Conservation (phyloP, 768 basidiomycete genomes). For the Podaxis rugospora region DNA sequence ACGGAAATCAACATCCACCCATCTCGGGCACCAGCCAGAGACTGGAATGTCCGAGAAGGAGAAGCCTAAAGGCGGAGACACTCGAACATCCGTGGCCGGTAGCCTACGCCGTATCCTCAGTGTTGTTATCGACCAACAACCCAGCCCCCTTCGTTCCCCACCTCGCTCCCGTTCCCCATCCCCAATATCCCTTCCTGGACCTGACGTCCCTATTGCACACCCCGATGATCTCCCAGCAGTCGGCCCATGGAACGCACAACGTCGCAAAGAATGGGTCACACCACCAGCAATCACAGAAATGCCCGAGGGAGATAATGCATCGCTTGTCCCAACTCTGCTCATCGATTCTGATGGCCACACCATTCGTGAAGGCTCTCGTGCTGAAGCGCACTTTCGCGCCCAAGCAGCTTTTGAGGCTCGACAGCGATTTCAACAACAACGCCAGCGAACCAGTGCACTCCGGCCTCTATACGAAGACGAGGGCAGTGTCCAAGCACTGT, state of each 20-base stretch:
- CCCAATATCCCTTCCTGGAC: background rate
- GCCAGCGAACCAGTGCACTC: background rate
- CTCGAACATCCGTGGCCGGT: background rate
- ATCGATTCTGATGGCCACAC: constrained; percentile 6
- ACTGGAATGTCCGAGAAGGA: background rate
- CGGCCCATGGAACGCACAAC: background rate
- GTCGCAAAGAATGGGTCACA: background rate
- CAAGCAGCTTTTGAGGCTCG: background rate
- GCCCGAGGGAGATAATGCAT: background rate
- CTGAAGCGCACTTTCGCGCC: constrained; percentile 1
- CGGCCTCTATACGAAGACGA: background rate
- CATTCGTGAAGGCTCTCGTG: constrained; percentile 11
- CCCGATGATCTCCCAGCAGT: constrained; percentile 1
- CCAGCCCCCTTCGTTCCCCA: background rate
- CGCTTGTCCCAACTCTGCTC: constrained; percentile 7
- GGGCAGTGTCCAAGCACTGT: background rate
- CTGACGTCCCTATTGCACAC: background rate
- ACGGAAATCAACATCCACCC: background rate
- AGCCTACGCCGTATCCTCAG: constrained; percentile 4
- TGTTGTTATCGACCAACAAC: background rate
- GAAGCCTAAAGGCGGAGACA: background rate
- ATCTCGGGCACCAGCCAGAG: background rate
- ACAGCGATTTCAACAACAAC: background rate
- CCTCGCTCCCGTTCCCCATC: background rate
- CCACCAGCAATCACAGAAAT: background rate